Conservation (phyloP, 768 basidiomycete genomes). For the Boletus insuetus region DNA sequence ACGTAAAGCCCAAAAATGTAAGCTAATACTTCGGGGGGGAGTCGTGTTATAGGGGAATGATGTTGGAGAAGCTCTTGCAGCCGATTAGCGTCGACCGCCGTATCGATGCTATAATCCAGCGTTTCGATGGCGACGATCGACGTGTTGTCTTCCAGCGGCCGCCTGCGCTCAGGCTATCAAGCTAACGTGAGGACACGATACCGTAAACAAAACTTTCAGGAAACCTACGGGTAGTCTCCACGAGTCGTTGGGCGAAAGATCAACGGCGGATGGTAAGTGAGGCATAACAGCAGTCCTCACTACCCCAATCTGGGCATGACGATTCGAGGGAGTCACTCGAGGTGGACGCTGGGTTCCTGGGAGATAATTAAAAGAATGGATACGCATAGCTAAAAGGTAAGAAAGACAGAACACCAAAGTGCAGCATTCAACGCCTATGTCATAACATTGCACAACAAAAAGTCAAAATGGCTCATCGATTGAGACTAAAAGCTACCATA, state of each 20-base stretch:
- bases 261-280: not conserved
- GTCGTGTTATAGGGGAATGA: slow-evolving; percentile 4
- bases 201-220: not conserved
- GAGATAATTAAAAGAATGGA: too few relatives aligned
- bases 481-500: too few relatives aligned
- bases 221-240: not conserved
- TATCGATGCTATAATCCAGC: not conserved
- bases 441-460: too few relatives aligned
- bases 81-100: not conserved
- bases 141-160: not conserved
- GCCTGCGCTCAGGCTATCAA: not conserved
- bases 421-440: too few relatives aligned
- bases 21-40: slow-evolving; percentile 36
- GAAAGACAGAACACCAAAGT: too few relatives aligned
- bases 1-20: slow-evolving; percentile 11
- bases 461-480: too few relatives aligned
- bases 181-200: not conserved
- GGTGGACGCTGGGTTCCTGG: too few relatives aligned
- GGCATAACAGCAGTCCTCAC: too few relatives aligned
- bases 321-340: too few relatives aligned
- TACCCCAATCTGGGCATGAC: too few relatives aligned
- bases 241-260: not conserved
- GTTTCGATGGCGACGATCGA: not conserved
- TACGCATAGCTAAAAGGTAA: too few relatives aligned
- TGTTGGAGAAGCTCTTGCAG: not conserved